phyloP scores from a whole-genome alignment of 2,329 filamentous ascomycete species.

The Raffaelea albimanens region DNA sequence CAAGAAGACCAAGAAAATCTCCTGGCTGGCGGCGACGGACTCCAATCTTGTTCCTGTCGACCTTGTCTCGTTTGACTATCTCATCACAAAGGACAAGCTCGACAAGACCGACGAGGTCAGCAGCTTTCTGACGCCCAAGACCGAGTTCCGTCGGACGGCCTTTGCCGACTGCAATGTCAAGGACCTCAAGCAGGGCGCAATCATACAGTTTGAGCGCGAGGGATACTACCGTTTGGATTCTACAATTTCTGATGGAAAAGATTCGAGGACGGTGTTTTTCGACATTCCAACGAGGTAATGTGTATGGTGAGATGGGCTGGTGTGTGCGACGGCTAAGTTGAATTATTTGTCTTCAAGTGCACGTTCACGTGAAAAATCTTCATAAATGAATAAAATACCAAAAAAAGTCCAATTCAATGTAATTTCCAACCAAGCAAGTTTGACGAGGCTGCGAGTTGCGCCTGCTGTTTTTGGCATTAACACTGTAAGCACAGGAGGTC shows the following conservation, averaged over 20 bases:
- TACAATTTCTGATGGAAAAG: constrained; percentile 36
- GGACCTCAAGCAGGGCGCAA: constrained; percentile 71
- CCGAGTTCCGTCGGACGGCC: constrained; percentile 63
- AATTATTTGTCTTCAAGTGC: too few species aligned
- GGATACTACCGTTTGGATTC: constrained; percentile 83
- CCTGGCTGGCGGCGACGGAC: constrained; percentile 70
- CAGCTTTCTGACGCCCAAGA: constrained; percentile 69
- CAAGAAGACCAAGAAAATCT: constrained; percentile 94
- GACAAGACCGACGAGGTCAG: constrained; percentile 80
- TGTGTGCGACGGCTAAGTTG: too few species aligned
- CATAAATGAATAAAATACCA: too few species aligned
- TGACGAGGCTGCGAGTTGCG: too few species aligned
- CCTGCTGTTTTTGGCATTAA: too few species aligned
- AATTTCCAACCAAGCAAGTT: too few species aligned
- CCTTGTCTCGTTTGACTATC: constrained; percentile 87
- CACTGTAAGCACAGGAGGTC: too few species aligned
- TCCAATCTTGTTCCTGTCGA: constrained; percentile 74
- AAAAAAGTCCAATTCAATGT: too few species aligned
- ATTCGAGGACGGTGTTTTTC: constrained; percentile 13
- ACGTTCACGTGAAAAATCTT: too few species aligned
- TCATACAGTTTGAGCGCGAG: constrained; percentile 89
- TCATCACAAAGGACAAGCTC: constrained; percentile 90
- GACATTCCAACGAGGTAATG: not conserved
- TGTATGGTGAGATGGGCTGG: too few species aligned
- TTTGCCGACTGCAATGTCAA: constrained; percentile 73